A percentile compares a stretch with the other conserved stretches of the same genome.
Conservation (phyloP, 2,329 filamentous ascomycete species). For the Neofusicoccum umdonicola region DNA sequence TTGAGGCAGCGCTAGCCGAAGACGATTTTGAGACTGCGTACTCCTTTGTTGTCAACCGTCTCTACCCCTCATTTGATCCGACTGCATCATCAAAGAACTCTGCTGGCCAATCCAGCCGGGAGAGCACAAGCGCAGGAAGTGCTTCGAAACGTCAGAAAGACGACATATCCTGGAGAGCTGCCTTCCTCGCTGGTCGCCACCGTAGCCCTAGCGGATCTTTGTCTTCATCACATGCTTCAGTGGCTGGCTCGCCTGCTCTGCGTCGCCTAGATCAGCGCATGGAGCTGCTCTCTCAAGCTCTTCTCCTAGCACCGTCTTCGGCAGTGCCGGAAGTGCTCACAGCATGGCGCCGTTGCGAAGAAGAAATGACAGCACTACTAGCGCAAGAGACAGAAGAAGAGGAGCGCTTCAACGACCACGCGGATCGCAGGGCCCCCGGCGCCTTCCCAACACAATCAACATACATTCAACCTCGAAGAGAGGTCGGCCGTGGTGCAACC, state of each 20-base stretch:
- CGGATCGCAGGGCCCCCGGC: slow-evolving; percentile 55
- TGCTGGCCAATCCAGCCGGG: background rate
- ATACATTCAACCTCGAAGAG: slow-evolving; percentile 39
- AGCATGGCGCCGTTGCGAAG: slow-evolving; percentile 73
- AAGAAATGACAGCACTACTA: slow-evolving; percentile 67
- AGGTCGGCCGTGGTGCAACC: slow-evolving; percentile 41
- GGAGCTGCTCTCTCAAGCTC: slow-evolving; percentile 72
- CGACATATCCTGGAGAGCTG: slow-evolving; percentile 75
- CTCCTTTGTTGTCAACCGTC: slow-evolving; percentile 73
- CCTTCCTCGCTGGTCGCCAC: slow-evolving; percentile 75
- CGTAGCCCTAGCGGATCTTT: slow-evolving; percentile 36
- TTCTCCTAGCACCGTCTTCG: slow-evolving; percentile 68
- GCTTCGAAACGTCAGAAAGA: slow-evolving; percentile 44
- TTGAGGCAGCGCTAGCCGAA: slow-evolving; percentile 71
- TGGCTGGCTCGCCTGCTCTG: slow-evolving; percentile 48
- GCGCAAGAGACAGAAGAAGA: slow-evolving; percentile 67
- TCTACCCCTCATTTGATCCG: slow-evolving; percentile 35
- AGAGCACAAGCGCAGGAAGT: background rate
- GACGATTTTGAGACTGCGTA: slow-evolving; percentile 85
- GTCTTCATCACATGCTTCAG: slow-evolving; percentile 34
- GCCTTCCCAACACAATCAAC: slow-evolving; percentile 39
- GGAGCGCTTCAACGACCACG: slow-evolving; percentile 66
- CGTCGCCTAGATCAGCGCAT: slow-evolving; percentile 77
- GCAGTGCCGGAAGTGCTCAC: slow-evolving; percentile 73
- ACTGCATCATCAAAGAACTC: background rate